These are phyloP conservation scores for Sclerotinia borealis DNA, from an alignment of 2,329 filamentous ascomycete genomes.

Conservation along the genomic window DNA sequence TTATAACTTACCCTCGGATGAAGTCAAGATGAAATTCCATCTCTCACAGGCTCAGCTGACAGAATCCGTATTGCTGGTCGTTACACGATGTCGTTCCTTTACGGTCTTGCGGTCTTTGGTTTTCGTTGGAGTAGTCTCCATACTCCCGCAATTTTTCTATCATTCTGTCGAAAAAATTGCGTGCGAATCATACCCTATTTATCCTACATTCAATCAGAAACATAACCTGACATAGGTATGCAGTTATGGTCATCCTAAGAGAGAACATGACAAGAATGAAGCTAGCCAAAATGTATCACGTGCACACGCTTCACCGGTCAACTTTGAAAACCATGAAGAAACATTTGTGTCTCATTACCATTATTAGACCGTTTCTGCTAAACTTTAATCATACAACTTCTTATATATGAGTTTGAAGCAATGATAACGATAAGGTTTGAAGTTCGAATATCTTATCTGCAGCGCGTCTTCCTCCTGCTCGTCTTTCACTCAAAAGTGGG, in stretches of 20 bases:
- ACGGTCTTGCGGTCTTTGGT: not conserved
- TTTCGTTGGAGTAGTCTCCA: no score
- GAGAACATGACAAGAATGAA: not conserved
- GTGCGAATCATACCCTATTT: not conserved
- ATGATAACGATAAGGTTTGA: not conserved
- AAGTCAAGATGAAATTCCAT: not conserved
- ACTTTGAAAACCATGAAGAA: not conserved
- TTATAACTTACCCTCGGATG: not conserved
- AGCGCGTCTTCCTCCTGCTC: not conserved
- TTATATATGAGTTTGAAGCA: not conserved
- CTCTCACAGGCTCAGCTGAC: not conserved
- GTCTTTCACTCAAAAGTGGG: conserved; percentile 3
- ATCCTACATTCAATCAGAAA: not conserved
- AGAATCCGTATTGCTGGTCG: not conserved
- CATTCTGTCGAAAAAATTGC: not conserved
- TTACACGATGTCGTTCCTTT: not conserved
- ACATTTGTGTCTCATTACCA: not conserved
- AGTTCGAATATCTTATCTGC: not conserved
- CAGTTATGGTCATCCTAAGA: not conserved
- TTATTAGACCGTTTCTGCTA: not conserved
- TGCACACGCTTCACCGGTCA: not conserved
- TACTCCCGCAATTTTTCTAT: no score
- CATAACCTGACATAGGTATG: not conserved
- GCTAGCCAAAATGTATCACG: not conserved
- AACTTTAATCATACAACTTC: not conserved